Percentiles rank a stretch among this genome's conserved stretches.
Conservation (phyloP, 2,329 filamentous ascomycete genomes). For the Coniella lustricola region DNA sequence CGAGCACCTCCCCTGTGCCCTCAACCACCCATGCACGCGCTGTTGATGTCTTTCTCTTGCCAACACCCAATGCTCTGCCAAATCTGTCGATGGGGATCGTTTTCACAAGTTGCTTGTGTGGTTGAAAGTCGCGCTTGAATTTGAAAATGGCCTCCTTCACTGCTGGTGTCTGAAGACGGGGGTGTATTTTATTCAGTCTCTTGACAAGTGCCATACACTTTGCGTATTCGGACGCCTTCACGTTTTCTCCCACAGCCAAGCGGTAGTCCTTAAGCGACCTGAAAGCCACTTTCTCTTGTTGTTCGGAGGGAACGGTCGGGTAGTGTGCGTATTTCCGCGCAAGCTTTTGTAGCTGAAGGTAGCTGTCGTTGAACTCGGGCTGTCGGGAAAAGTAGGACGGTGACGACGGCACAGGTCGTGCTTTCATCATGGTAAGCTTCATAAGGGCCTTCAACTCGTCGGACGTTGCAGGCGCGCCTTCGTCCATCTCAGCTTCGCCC, state of each 20-base stretch:
- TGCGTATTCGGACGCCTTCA: slow-evolving; percentile 72
- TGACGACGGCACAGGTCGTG: slow-evolving; percentile 74
- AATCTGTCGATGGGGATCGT: slow-evolving; percentile 64
- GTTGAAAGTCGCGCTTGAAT: slow-evolving; percentile 71
- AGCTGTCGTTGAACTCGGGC: slow-evolving; percentile 78
- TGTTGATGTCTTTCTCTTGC: slow-evolving; percentile 78
- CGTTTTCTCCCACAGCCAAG: slow-evolving; percentile 59
- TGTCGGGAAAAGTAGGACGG: slow-evolving; percentile 92
- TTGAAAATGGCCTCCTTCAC: slow-evolving; percentile 57
- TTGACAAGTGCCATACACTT: slow-evolving; percentile 69
- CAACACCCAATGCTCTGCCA: slow-evolving; percentile 73
- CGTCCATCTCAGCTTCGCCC: background rate
- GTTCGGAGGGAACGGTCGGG: slow-evolving; percentile 57
- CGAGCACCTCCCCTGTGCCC: slow-evolving; percentile 78
- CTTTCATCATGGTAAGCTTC: slow-evolving; percentile 29
- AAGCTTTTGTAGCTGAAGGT: slow-evolving; percentile 66
- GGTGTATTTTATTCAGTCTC: slow-evolving; percentile 78
- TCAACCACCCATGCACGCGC: slow-evolving; percentile 86
- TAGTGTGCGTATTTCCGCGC: slow-evolving; percentile 65
- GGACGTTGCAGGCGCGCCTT: too few species aligned
- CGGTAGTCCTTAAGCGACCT: slow-evolving; percentile 72
- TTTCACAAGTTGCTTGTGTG: slow-evolving; percentile 56
- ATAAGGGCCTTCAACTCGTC: background rate
- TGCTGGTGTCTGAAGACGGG: slow-evolving; percentile 63
- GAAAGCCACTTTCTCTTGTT: slow-evolving; percentile 74